Percentiles rank a stretch among this genome's conserved stretches.
These are phyloP conservation scores for Termitomyces sp. DNA, from an alignment of 1,284 basidiomycete genomes.

Conservation along the genomic window DNA sequence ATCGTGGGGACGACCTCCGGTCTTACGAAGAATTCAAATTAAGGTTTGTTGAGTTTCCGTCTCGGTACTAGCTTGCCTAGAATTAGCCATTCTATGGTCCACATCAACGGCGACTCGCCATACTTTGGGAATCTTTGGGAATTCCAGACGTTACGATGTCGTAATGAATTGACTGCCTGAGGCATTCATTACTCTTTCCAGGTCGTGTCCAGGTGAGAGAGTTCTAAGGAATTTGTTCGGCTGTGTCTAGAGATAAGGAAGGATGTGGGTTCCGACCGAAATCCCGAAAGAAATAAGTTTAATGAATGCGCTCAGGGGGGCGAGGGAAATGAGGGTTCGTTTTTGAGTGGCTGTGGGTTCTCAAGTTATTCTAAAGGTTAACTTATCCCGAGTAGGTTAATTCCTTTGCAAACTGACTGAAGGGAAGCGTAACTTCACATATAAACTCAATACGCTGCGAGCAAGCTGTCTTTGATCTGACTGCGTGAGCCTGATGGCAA, in stretches of 20 bases:
- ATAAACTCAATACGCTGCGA: background rate
- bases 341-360: background rate
- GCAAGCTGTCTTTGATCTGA: background rate
- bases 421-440: background rate
- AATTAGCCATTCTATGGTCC: slow-evolving; percentile 1
- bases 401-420: background rate
- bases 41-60: background rate
- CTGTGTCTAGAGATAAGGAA: background rate
- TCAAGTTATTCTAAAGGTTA: background rate
- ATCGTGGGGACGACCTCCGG: background rate
- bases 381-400: background rate
- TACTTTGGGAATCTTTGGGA: slow-evolving; percentile 4
- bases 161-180: slow-evolving; percentile 1
- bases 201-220: background rate
- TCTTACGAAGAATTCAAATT: background rate
- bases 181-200: background rate
- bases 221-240: background rate
- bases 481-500: background rate
- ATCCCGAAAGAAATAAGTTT: background rate
- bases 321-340: background rate
- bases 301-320: background rate
- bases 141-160: background rate
- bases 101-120: slow-evolving; percentile 8
- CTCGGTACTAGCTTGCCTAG: slow-evolving; percentile 1
- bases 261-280: background rate